Evolutionary conservation across 148 eudicot species (phyloP), one percentile per base, ranked within the genome.

Genomic region (Chenopodium berlandieri): DNA sequence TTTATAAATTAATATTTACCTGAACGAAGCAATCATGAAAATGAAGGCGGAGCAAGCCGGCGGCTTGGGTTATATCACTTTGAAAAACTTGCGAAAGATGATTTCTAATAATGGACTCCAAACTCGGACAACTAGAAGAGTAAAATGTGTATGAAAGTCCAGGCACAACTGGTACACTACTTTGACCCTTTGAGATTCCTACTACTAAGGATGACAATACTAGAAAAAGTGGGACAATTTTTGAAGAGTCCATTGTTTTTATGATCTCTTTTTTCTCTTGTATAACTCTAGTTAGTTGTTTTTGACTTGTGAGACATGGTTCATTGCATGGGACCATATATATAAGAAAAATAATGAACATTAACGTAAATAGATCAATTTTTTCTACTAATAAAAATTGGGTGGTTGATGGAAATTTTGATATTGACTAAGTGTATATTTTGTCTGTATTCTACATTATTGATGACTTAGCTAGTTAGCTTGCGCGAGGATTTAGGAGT

Each of bases 1-100:
- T 56, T 0, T 56, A 56, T 4, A 40, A 40, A 4, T 40, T 5
- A 40, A 7, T 40, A 14, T 56, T 1, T 75, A 88, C 91, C 88
- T 87, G 87, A 80, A 89, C 91, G 44, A 89, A 89, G 86, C 91
- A 89, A 44, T 89, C 90, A 23, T 89, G 91, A 74, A 89, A 89
- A 68, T 89, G 91, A 66, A 89, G 82, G 50, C 91, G 91, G n/a
- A 89, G 91, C 58, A 89, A 79, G 40, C 89, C 88, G 2, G 90
- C 90, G 2, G 88, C 90, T 48, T 84, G 87, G 23, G 85, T 85
- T 1, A 84, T 82, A 54, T 87, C 87, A 7, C 71, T 80, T 64
- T 83, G 20, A 40, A 89, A 87, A 6, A 80, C 78, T 20, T 81
- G 44, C 65, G 46, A 71, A 20, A 89, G 88, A 75, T 86, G 87